A percentile compares a stretch with the other conserved stretches of the same genome.
Conservation (phyloP, 2,329 filamentous ascomycete species). For the Chrysoporthe cubensis region DNA sequence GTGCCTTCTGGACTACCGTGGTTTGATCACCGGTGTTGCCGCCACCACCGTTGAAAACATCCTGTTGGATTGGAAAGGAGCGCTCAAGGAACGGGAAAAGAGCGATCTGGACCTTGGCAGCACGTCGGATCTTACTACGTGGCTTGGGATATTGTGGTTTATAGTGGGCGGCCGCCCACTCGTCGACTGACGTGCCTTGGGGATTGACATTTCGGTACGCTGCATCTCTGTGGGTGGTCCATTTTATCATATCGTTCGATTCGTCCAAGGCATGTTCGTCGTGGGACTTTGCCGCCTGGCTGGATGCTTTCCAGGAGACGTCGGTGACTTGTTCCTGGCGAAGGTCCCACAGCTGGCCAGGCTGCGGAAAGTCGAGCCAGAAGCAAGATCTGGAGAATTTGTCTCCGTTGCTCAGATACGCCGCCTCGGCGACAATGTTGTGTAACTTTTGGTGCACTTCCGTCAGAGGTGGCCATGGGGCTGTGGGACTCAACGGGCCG, state of each 20-base stretch:
- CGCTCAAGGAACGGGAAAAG: constrained; percentile 38
- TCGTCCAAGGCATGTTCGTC: constrained; percentile 21
- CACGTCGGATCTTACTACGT: constrained; percentile 21
- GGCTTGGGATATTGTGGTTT: constrained; percentile 6
- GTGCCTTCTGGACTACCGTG: constrained; percentile 33
- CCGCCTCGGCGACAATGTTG: constrained; percentile 39
- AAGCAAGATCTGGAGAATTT: constrained; percentile 38
- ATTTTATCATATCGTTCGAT: constrained; percentile 17
- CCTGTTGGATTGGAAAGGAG: constrained; percentile 30
- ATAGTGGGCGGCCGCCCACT: background rate
- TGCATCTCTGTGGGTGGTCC: background rate
- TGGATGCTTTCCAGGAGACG: constrained; percentile 32
- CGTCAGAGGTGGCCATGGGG: constrained; percentile 28
- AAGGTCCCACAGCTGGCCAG: constrained; percentile 35
- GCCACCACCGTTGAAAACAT: constrained; percentile 20
- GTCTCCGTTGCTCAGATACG: constrained; percentile 38
- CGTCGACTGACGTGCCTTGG: background rate
- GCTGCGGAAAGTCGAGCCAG: constrained; percentile 35
- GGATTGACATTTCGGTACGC: background rate
- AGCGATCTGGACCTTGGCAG: constrained; percentile 39
- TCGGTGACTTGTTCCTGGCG: constrained; percentile 34
- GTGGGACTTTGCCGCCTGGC: constrained; percentile 6
- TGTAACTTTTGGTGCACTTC: constrained; percentile 40
- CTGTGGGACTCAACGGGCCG: constrained; percentile 29
- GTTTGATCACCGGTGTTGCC: constrained; percentile 31